phyloP scores from a whole-genome alignment of 495 filamentous ascomycete genomes.

The Podospora fimiseda region DNA sequence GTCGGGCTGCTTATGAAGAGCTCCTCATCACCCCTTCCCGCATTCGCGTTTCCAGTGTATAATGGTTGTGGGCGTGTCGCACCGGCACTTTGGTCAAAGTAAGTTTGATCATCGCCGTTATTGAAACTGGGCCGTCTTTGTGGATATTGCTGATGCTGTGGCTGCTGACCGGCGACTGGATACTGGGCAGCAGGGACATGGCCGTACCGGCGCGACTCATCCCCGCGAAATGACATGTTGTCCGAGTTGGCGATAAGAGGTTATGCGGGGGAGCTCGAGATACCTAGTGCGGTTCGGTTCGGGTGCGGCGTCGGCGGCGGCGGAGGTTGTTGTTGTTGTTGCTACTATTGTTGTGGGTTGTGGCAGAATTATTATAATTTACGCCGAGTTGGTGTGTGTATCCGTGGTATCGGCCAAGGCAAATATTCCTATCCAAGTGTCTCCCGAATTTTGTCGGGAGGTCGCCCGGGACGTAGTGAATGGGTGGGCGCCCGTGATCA shows the following conservation, averaged over 20 bases:
- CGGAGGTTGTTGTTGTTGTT: background rate
- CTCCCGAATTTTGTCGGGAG: background rate
- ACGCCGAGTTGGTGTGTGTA: background rate
- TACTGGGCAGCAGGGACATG: constrained; percentile 54
- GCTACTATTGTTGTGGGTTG: too few relatives aligned
- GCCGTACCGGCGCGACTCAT: constrained; percentile 52
- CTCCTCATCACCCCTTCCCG: constrained; percentile 38
- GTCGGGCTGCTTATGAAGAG: constrained; percentile 41
- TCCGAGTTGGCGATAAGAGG: background rate
- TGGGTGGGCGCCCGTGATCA: too few relatives aligned
- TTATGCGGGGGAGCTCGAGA: background rate
- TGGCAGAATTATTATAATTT: background rate
- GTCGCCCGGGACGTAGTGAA: too few relatives aligned
- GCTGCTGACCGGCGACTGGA: constrained; percentile 33
- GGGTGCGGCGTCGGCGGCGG: background rate
- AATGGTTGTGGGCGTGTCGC: constrained; percentile 10
- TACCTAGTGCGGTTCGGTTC: background rate
- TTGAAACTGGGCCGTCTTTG: constrained; percentile 69
- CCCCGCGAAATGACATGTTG: constrained; percentile 49
- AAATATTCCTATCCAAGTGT: background rate
- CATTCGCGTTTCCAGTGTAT: constrained; percentile 11
- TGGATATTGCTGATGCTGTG: constrained; percentile 32
- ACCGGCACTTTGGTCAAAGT: constrained; percentile 36
- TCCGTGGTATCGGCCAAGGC: background rate
- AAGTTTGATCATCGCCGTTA: constrained; percentile 63